Base-by-base conservation (phyloP, 1,139 yeast species). In the Suhomyces guaymorum region DNA sequence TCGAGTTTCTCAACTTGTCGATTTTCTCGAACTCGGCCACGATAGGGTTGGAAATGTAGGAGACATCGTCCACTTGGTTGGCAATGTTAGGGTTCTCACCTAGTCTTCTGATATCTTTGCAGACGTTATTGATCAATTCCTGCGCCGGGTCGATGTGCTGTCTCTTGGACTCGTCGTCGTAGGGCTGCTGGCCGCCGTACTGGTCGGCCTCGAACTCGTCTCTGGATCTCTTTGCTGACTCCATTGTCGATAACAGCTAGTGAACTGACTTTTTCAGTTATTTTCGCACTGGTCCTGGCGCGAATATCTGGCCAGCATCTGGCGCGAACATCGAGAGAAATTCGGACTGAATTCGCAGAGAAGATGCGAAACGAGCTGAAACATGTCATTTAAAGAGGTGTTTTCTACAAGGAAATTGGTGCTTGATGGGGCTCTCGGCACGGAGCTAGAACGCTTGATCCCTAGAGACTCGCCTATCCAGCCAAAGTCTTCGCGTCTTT, bases 21-120 rank as follows among this genome's bases (percentile, higher is more conserved):
- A 82, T 84, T 41, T 73, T 75, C 46, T 79, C 88, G 47, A 82
- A 78, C 49, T 82, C 89, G 22, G 79, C 80, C 29, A 79, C 79
- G 26, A 80, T 80, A 11, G 83, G 90, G 42, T 68, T 78, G 43
- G 79, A 74, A 56, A 73, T 79, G 55, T 80, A 79, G 33, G 83
- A 77, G 28, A 86, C 75, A 56, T 82, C 89, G 45, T 78, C 84
- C 21, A 75, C 70, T 40, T 80, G 80, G 41, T 62, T 64, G 19
- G 51, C 61, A 15, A 75, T 61, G 51, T 76, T 75, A 12, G 74
- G 61, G 35, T 78, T 73, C 51, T 82, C 90, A 15, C 90, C 90
- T 30, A 82, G 63, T 14, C 83, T 71, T 44, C 82, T 66, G 38
- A 82, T 74, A 54, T 81, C 88, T 41, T 70, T 70, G 46, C 74